Base-by-base conservation (phyloP, 2,329 filamentous ascomycete species). In the Aspergillus niger region DNA sequence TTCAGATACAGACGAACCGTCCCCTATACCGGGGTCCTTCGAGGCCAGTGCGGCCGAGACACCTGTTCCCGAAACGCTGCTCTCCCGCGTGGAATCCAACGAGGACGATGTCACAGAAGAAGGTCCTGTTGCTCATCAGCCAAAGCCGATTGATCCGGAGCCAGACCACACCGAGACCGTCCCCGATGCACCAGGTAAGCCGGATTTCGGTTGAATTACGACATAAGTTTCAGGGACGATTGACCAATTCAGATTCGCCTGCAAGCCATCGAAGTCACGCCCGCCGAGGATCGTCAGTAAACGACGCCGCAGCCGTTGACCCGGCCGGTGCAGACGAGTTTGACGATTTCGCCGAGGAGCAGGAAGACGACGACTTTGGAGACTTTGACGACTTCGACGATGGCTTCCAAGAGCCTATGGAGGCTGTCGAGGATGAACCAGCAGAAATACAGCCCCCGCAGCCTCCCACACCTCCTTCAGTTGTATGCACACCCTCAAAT, bases 331-430 rank as follows among this genome's bases (percentile, higher is more conserved):
- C 85, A 55, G 87, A 86, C 58, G 81, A 83, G 30, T 83, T 83
- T 72, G 81, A 82, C 67, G 81, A 83, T 57, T 84, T 82, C 65
- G 76, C 80, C 62, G 80, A 83, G 67, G 82, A 82, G 50, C 80
- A 80, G 61, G 80, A 81, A 61, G 80, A 82, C 67, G 81, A 82
- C 67, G 82, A 85, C 70, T 85, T 86, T 75, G 83, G 84, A 63
- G 88, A 91, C 70, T 91, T 91, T 77, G 87, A 87, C 71, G 88
- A 90, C 69, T 91, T 91, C 76, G 87, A 87, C 71, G 78, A 82
- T 65, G 87, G 82, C 39, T 91, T 91, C 72, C 84, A 91, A 72
- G 76, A 78, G 60, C 76, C 76, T 43, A 69, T 60, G 55, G 72
- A 73, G 50, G 63, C 69, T 60, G 64, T 63, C 64, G 72, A 72